Percentiles rank a stretch among this genome's conserved stretches.
phyloP scores from a whole-genome alignment of 306 rosid genomes.

The Sechiopsis laciniata region DNA sequence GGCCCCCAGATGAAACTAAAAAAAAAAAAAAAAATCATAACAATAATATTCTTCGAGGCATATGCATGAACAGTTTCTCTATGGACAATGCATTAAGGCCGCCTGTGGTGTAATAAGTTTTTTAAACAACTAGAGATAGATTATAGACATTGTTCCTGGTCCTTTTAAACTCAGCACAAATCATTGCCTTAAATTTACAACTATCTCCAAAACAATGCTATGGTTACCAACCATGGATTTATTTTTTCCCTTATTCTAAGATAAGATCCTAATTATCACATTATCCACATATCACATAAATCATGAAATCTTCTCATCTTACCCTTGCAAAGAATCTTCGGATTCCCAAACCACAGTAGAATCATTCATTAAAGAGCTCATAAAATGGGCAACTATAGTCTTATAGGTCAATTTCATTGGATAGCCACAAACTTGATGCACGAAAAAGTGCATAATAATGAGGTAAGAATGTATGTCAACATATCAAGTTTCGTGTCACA shows the following conservation, averaged over 20 bases:
- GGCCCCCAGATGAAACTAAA: not conserved
- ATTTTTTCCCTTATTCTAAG: not conserved
- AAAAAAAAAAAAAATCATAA: too few relatives aligned
- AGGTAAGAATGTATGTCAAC: not conserved
- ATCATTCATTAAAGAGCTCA: not conserved
- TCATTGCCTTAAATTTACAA: not conserved
- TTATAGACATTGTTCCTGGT: not conserved
- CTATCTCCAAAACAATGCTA: not conserved
- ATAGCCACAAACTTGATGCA: not conserved
- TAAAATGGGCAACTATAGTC: not conserved
- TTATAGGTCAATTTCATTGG: not conserved
- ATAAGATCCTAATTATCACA: not conserved
- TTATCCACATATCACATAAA: not conserved
- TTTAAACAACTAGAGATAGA: not conserved
- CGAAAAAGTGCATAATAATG: not conserved
- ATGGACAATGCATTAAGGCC: not conserved
- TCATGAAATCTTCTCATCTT: constrained; percentile 7
- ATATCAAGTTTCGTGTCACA: not conserved
- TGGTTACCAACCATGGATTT: not conserved
- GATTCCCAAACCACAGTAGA: not conserved
- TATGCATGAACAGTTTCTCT: not conserved
- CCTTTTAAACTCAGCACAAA: not conserved
- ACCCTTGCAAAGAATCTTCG: not conserved
- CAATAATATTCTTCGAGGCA: not conserved
- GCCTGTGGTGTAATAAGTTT: not conserved